Conservation (phyloP, 2,329 filamentous ascomycete species). For the Hypoxylon sp. region DNA sequence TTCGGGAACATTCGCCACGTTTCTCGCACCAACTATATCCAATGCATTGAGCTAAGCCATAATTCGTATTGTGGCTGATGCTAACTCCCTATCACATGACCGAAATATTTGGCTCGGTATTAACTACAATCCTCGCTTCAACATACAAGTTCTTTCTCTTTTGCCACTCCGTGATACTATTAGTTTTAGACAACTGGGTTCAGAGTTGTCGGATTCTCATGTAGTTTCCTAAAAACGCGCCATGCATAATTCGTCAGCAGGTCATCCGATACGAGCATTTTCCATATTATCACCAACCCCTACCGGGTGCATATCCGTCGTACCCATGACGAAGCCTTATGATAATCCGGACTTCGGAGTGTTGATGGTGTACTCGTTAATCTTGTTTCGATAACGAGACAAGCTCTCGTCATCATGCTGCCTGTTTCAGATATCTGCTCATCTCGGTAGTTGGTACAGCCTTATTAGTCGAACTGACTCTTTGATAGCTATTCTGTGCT, state of each 20-base stretch:
- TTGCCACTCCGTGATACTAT: conserved; percentile 27
- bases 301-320: neutral
- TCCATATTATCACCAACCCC: neutral
- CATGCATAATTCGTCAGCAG: conserved; percentile 19
- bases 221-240: conserved; percentile 11
- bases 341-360: conserved; percentile 9
- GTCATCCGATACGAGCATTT: conserved; percentile 25
- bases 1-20: conserved; percentile 43
- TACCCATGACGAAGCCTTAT: conserved; percentile 4
- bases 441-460: conserved; percentile 17
- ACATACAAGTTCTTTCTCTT: neutral
- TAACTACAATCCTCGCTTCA: conserved; percentile 3
- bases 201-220: conserved; percentile 9
- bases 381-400: conserved; percentile 6
- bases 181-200: neutral
- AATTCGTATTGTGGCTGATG: conserved; percentile 30
- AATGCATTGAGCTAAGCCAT: conserved; percentile 18
- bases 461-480: conserved; percentile 1
- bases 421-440: conserved; percentile 21
- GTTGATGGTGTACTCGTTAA: conserved; percentile 3
- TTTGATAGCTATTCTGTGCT: conserved; percentile 6
- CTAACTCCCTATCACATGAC: conserved; percentile 23
- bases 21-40: conserved; percentile 27
- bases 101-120: conserved; percentile 15
- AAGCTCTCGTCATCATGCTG: conserved; percentile 6